Conservation (phyloP, 352 stramenopile genomes). For the Phytophthora citricola region DNA sequence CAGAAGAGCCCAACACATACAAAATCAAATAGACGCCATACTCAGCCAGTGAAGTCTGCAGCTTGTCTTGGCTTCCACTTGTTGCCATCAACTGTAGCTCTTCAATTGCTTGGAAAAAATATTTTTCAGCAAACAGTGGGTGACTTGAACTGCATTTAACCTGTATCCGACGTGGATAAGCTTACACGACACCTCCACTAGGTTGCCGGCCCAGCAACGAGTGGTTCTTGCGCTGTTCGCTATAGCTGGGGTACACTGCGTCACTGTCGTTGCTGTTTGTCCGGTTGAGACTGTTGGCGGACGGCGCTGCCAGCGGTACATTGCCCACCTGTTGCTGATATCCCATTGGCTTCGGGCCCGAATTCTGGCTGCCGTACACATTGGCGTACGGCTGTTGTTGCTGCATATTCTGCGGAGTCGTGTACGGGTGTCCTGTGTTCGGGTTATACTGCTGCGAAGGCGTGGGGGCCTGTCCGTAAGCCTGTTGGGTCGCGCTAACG, state of each 20-base stretch:
- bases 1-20: conserved; percentile 20
- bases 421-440: conserved; percentile 30
- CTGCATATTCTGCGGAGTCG: conserved; percentile 41
- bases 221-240: conserved; percentile 72
- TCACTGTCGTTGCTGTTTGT: conserved; percentile 51
- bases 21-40: conserved; percentile 31
- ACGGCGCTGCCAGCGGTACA: conserved; percentile 32
- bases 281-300: conserved; percentile 25
- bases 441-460: conserved; percentile 41
- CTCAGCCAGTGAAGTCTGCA: neutral
- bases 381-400: conserved; percentile 24
- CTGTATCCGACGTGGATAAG: neutral
- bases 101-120: neutral
- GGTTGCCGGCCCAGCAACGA: conserved; percentile 67
- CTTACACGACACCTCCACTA: conserved; percentile 73
- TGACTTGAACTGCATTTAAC: neutral
- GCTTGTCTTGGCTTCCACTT: no score
- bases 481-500: conserved; percentile 29
- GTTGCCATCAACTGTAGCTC: neutral
- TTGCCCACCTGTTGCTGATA: conserved; percentile 45
- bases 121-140: no score
- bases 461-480: conserved; percentile 43
- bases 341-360: conserved; percentile 36
- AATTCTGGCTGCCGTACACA: conserved; percentile 31
- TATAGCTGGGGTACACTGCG: conserved; percentile 67